Evolutionary conservation across 2,329 filamentous ascomycete species (phyloP).

Genomic region (Orbilia brochopaga): DNA sequence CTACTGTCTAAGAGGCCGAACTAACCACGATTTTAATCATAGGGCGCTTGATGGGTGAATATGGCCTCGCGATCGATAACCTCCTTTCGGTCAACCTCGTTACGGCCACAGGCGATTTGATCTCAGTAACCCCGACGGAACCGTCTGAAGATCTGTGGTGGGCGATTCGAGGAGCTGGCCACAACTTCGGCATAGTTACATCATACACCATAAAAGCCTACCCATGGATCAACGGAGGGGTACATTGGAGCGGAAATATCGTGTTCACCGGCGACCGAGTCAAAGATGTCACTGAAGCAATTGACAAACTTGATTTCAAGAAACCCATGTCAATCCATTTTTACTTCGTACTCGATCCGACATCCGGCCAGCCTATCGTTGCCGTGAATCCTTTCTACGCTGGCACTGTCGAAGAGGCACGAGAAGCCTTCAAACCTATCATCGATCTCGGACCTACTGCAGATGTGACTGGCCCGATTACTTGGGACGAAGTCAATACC

Average conservation of each 20-base stretch:
- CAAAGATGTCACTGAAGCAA: constrained; percentile 53
- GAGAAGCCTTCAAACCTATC: constrained; percentile 53
- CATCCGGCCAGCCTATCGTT: constrained; percentile 51
- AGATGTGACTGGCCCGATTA: constrained; percentile 50
- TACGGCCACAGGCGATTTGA: constrained; percentile 57
- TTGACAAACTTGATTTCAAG: constrained; percentile 51
- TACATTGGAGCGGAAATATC: constrained; percentile 54
- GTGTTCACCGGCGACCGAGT: constrained; percentile 55
- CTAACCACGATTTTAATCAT: too few species aligned
- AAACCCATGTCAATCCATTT: constrained; percentile 54
- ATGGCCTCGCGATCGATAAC: constrained; percentile 58
- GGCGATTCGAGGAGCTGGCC: constrained; percentile 59
- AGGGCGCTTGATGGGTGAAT: constrained; percentile 52
- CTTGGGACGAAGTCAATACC: constrained; percentile 54
- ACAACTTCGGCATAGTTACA: constrained; percentile 61
- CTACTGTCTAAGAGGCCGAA: too few species aligned
- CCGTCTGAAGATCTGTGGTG: constrained; percentile 58
- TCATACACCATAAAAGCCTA: constrained; percentile 58
- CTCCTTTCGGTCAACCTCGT: constrained; percentile 59
- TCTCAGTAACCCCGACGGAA: constrained; percentile 55
- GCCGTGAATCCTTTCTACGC: constrained; percentile 52
- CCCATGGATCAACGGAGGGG: constrained; percentile 52
- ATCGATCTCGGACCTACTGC: constrained; percentile 53
- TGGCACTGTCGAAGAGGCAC: constrained; percentile 48
- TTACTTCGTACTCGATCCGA: constrained; percentile 54